Percentiles rank a stretch among this genome's conserved stretches.
These are phyloP conservation scores for Aspergillus aculeatinus DNA, from an alignment of 2,329 filamentous ascomycete species.

Conservation along the genomic window DNA sequence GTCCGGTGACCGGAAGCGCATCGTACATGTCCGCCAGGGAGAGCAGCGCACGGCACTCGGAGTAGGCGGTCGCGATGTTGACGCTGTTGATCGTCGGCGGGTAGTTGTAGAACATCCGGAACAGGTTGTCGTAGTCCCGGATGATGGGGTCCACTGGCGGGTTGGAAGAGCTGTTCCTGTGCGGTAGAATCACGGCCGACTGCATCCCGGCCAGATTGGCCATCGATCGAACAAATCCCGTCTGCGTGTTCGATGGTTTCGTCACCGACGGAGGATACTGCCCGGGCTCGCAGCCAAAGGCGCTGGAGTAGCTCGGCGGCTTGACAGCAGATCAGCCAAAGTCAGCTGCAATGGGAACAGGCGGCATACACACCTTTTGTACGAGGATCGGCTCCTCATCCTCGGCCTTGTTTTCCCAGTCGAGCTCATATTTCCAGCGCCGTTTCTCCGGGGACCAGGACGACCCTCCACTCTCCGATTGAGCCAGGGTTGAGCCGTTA, in stretches of 20 bases:
- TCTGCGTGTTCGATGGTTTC: constrained; percentile 61
- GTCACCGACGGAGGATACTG: constrained; percentile 57
- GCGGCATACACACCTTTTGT: constrained; percentile 61
- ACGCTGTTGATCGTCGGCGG: constrained; percentile 75
- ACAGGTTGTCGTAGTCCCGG: constrained; percentile 92
- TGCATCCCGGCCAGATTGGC: constrained; percentile 66
- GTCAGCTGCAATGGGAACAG: neutral
- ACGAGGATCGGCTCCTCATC: constrained; percentile 85
- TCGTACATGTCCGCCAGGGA: constrained; percentile 93
- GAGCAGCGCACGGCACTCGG: constrained; percentile 88
- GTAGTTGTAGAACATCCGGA: constrained; percentile 95
- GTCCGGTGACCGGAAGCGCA: constrained; percentile 80
- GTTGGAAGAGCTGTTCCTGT: constrained; percentile 53
- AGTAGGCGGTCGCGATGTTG: constrained; percentile 89
- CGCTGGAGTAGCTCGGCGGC: constrained; percentile 46
- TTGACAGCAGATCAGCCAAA: constrained; percentile 14
- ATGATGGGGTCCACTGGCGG: constrained; percentile 70
- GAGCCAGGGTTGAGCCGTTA: constrained; percentile 38
- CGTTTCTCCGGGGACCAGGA: constrained; percentile 51
- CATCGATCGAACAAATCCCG: constrained; percentile 82
- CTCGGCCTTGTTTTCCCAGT: constrained; percentile 65
- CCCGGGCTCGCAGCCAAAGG: constrained; percentile 55
- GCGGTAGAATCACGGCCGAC: constrained; percentile 54
- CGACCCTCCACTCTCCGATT: constrained; percentile 41
- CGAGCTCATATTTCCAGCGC: constrained; percentile 85